phyloP scores from a whole-genome alignment of 352 stramenopile genomes.

The Saprolegnia diclina region DNA sequence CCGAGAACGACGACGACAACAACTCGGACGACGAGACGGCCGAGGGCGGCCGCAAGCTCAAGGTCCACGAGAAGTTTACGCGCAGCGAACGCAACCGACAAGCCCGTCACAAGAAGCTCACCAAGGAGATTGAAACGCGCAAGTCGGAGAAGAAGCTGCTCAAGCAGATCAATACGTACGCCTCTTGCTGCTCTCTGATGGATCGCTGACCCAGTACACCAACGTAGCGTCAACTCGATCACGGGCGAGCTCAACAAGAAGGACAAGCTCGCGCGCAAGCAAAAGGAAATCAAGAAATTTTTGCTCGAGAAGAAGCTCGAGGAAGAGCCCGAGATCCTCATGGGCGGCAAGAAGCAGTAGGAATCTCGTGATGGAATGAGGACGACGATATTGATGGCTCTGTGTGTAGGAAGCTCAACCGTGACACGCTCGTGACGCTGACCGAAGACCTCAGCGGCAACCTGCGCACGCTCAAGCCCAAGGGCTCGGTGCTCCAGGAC shows the following conservation, averaged over 20 bases:
- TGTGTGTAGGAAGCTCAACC: constrained; percentile 58
- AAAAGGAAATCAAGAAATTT: constrained; percentile 71
- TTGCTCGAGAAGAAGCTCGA: constrained; percentile 69
- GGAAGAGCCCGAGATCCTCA: constrained; percentile 60
- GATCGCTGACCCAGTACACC: neutral
- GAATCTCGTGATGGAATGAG: constrained; percentile 1
- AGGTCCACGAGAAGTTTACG: constrained; percentile 56
- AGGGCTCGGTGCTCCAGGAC: constrained; percentile 71
- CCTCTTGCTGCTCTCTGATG: constrained; percentile 2
- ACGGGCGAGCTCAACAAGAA: constrained; percentile 29
- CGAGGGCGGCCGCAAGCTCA: constrained; percentile 27
- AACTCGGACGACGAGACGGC: constrained; percentile 31
- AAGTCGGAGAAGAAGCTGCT: constrained; percentile 53
- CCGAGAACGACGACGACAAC: constrained; percentile 38
- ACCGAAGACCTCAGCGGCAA: constrained; percentile 76
- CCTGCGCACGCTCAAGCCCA: constrained; percentile 69
- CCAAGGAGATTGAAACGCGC: constrained; percentile 52
- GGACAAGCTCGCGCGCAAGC: constrained; percentile 58
- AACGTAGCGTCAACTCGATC: constrained; percentile 21
- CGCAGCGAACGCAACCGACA: constrained; percentile 71
- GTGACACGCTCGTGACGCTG: constrained; percentile 62
- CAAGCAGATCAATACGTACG: constrained; percentile 84
- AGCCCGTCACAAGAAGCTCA: constrained; percentile 71
- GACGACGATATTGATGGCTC: neutral
- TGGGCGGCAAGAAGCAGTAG: constrained; percentile 70